phyloP scores from a whole-genome alignment of 345 rosid species.

The Turritis glabra region DNA sequence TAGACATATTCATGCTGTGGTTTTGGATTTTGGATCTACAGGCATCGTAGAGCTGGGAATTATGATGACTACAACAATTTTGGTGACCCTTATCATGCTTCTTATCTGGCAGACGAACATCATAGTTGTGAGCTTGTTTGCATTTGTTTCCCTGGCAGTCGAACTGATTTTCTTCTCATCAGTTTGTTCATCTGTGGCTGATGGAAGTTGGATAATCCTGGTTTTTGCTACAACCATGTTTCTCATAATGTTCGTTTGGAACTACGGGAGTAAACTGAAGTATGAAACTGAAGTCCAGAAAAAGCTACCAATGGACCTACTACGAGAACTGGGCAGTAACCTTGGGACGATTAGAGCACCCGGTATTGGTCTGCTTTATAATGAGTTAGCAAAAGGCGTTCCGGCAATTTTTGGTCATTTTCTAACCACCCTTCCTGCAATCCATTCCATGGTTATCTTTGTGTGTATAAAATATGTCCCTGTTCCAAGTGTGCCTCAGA shows the following conservation, averaged over 20 bases:
- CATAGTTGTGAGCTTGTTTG: constrained; percentile 69
- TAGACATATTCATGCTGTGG: constrained; percentile 25
- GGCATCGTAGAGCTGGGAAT: constrained; percentile 95
- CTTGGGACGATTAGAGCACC: constrained; percentile 99
- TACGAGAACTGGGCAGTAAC: constrained; percentile 85
- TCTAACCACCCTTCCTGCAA: constrained; percentile 93
- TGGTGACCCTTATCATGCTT: constrained; percentile 94
- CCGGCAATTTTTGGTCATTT: constrained; percentile 98
- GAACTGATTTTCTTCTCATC: constrained; percentile 89
- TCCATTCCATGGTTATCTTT: constrained; percentile 96
- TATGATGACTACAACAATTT: constrained; percentile 95
- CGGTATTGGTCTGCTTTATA: constrained; percentile 94
- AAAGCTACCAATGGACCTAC: constrained; percentile 86
- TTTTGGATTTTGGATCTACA: constrained; percentile 43
- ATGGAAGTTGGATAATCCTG: constrained; percentile 95
- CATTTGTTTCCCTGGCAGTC: constrained; percentile 62
- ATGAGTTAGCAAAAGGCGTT: constrained; percentile 90
- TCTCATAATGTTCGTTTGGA: constrained; percentile 87
- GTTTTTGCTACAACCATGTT: constrained; percentile 87
- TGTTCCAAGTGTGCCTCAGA: constrained; percentile 89
- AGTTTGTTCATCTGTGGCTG: constrained; percentile 64
- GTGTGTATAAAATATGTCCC: constrained; percentile 97
- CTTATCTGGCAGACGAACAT: constrained; percentile 98
- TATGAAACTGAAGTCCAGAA: constrained; percentile 98
- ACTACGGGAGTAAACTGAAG: constrained; percentile 96